Conservation (phyloP, 2,329 filamentous ascomycete genomes). For the Exophiala sp. region DNA sequence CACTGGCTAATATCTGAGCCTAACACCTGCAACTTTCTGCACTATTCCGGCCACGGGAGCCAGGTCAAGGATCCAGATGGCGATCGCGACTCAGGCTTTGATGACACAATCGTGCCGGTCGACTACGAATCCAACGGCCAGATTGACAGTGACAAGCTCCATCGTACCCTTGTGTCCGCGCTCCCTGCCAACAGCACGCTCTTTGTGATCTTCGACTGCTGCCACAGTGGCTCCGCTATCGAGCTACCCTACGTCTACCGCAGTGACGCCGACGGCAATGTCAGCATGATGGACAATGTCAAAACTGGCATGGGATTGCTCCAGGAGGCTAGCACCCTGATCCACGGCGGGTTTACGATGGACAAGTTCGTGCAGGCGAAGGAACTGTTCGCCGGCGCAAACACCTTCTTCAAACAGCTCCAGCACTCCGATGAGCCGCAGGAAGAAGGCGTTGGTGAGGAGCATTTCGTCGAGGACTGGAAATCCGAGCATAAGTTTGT, state of each 20-base stretch:
- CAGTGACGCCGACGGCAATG: constrained; percentile 53
- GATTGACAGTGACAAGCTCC: constrained; percentile 46
- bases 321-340: constrained; percentile 47
- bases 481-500: constrained; percentile 45
- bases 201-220: constrained; percentile 54
- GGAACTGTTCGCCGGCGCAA: constrained; percentile 52
- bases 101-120: constrained; percentile 53
- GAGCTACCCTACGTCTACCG: constrained; percentile 58
- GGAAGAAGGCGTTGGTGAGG: constrained; percentile 41
- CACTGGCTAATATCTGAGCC: constrained; percentile 50
- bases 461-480: constrained; percentile 46
- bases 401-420: constrained; percentile 46
- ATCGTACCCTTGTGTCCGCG: constrained; percentile 21
- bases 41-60: constrained; percentile 58
- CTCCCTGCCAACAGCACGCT: constrained; percentile 44
- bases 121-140: constrained; percentile 52
- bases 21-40: constrained; percentile 43
- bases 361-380: constrained; percentile 47
- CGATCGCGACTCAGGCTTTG: constrained; percentile 30
- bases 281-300: constrained; percentile 54
- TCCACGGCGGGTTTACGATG: constrained; percentile 46
- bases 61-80: constrained; percentile 42
- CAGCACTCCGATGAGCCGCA: constrained; percentile 33
- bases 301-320: constrained; percentile 51
- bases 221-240: constrained; percentile 57